Percentiles rank a stretch among this genome's conserved stretches.
Evolutionary conservation across 2,329 filamentous ascomycete species (phyloP).

Genomic region (Talaromyces piceae): DNA sequence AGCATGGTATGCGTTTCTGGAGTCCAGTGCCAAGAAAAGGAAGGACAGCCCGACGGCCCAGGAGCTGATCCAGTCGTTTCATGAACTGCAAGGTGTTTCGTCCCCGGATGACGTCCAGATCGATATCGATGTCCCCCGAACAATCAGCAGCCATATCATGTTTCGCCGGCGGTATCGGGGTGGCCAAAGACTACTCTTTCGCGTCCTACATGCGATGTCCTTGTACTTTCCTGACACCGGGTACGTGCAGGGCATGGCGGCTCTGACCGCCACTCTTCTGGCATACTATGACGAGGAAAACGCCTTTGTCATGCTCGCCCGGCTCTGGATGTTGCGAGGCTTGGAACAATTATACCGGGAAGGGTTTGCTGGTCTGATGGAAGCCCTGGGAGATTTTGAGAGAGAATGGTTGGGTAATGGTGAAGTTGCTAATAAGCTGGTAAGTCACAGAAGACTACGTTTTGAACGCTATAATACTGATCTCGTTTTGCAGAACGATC

Average conservation of each 20-base stretch:
- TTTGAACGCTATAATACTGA: constrained; percentile 2
- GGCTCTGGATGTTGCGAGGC: constrained; percentile 83
- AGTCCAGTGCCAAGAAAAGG: constrained; percentile 62
- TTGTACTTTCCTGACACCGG: constrained; percentile 86
- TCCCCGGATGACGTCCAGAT: constrained; percentile 95
- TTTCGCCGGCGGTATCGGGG: constrained; percentile 86
- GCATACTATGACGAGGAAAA: constrained; percentile 97
- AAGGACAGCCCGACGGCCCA: constrained; percentile 58
- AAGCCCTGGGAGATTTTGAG: constrained; percentile 77
- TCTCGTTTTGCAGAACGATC: constrained; percentile 50
- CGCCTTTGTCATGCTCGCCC: constrained; percentile 92
- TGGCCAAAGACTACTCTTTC: constrained; percentile 83
- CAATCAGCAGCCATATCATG: constrained; percentile 95
- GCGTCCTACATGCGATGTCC: constrained; percentile 84
- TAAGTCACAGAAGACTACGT: constrained; percentile 40
- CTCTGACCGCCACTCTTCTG: constrained; percentile 80
- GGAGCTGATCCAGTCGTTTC: constrained; percentile 64
- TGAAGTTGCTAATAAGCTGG: constrained; percentile 72
- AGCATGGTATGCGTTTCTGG: constrained; percentile 91
- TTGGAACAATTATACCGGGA: constrained; percentile 75
- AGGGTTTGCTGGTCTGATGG: constrained; percentile 81
- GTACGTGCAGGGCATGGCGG: constrained; percentile 97
- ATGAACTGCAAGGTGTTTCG: constrained; percentile 62
- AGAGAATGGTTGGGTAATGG: constrained; percentile 69
- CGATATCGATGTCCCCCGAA: constrained; percentile 90